Evolutionary conservation across 1,139 yeast genomes (phyloP).

Genomic region (Pichia inconspicua): DNA sequence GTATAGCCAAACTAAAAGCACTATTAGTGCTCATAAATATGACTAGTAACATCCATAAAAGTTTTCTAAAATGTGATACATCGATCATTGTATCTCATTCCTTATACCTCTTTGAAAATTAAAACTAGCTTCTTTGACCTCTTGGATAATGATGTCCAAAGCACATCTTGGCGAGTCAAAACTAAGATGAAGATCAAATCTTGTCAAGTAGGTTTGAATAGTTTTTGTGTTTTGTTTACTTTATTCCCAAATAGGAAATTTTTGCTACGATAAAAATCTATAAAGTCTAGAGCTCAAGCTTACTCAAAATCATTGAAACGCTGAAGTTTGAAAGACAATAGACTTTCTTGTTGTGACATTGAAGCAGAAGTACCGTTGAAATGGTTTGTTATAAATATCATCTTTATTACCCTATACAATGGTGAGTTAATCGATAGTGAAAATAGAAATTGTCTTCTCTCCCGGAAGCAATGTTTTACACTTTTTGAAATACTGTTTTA

Average conservation of each 20-base stretch:
- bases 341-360: no score
- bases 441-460: not conserved
- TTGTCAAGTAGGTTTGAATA: not conserved
- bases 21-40: conserved; percentile 2
- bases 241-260: conserved; percentile 9
- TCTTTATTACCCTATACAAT: no score
- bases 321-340: no score
- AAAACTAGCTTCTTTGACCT: not conserved
- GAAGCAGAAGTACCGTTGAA: no score
- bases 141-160: no score
- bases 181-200: no score
- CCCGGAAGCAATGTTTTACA: conserved; percentile 6
- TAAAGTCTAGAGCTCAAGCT: not conserved
- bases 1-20: conserved; percentile 3
- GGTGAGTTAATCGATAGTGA: not conserved
- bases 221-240: conserved; percentile 11
- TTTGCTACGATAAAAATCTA: not conserved
- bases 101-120: not conserved
- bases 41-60: not conserved
- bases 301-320: no score
- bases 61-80: not conserved
- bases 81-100: conserved; percentile 1
- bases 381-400: no score
- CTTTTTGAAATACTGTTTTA: not conserved
- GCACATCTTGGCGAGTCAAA: no score